phyloP scores from a whole-genome alignment of 768 basidiomycete genomes.

The Termitomyces eurrhizus region DNA sequence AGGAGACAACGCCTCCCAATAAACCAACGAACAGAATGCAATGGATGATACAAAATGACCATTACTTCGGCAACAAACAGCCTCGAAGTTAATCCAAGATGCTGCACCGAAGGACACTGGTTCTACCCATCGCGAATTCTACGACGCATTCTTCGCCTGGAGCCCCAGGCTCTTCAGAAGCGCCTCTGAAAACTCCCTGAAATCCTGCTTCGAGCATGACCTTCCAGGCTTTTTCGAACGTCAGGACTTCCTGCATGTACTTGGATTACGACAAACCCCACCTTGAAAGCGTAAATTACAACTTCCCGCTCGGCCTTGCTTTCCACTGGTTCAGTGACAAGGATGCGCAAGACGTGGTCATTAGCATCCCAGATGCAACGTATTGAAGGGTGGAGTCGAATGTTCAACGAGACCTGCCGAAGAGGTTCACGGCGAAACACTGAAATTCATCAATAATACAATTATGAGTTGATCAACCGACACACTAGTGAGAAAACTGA shows the following conservation, averaged over 20 bases:
- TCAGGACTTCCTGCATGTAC: constrained; percentile 10
- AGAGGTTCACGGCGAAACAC: constrained; percentile 72
- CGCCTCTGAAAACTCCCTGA: constrained; percentile 46
- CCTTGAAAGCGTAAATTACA: constrained; percentile 65
- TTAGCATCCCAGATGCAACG: constrained; percentile 55
- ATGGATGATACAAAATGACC: background rate
- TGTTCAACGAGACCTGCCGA: constrained; percentile 68
- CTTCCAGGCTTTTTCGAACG: constrained; percentile 33
- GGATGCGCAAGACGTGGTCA: constrained; percentile 52
- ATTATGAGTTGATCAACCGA: background rate
- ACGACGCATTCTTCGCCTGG: constrained; percentile 8
- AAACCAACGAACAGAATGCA: background rate
- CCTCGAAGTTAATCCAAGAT: background rate
- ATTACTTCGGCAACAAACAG: background rate
- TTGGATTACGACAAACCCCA: constrained; percentile 19
- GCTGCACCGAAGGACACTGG: background rate
- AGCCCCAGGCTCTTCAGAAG: constrained; percentile 37
- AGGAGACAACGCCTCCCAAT: background rate
- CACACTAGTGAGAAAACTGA: constrained; percentile 24
- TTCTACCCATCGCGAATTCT: background rate
- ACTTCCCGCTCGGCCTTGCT: constrained; percentile 33
- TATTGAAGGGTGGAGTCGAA: constrained; percentile 49
- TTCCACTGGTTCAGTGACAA: constrained; percentile 44
- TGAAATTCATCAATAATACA: constrained; percentile 18
- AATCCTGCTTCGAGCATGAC: constrained; percentile 48